These are phyloP conservation scores for Trichosporon asahii DNA, from an alignment of 1,284 basidiomycete genomes.

Conservation along the genomic window DNA sequence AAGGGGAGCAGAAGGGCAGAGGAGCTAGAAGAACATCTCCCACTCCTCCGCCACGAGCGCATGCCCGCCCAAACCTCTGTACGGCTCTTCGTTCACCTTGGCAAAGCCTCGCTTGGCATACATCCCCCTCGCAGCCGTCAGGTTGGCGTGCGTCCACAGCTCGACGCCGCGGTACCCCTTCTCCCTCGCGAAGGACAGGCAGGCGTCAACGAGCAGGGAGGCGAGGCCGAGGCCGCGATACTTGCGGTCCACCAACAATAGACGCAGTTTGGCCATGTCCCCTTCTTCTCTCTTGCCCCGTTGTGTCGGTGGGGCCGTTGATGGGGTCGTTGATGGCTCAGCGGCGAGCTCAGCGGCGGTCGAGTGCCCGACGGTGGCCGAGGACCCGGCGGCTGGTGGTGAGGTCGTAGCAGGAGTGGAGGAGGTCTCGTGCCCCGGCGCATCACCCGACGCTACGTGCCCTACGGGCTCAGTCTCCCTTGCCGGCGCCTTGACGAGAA, in stretches of 20 bases:
- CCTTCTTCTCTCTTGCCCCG: too few species aligned
- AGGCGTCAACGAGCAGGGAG: too few species aligned
- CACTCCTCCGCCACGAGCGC: slow-evolving; percentile 17
- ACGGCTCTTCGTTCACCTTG: background rate
- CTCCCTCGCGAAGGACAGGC: background rate
- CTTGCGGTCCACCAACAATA: too few species aligned
- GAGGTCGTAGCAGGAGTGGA: background rate
- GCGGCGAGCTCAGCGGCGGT: too few species aligned
- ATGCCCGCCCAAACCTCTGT: background rate
- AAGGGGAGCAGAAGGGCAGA: too few species aligned
- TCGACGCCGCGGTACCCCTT: slow-evolving; percentile 16
- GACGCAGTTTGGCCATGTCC: slow-evolving; percentile 12
- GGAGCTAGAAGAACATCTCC: slow-evolving; percentile 10
- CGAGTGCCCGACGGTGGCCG: background rate
- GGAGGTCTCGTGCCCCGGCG: too few species aligned
- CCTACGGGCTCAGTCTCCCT: too few species aligned
- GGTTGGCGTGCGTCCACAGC: slow-evolving; percentile 22
- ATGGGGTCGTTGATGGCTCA: too few species aligned
- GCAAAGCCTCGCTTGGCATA: slow-evolving; percentile 20
- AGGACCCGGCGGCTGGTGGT: background rate
- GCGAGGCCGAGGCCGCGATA: too few species aligned
- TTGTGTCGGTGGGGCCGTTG: too few species aligned
- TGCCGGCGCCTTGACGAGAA: slow-evolving; percentile 13
- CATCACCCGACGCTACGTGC: too few species aligned
- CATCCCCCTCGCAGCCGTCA: slow-evolving; percentile 16